Evolutionary conservation across 2,329 filamentous ascomycete genomes (phyloP).

Genomic region (Fusarium fujikuroi): DNA sequence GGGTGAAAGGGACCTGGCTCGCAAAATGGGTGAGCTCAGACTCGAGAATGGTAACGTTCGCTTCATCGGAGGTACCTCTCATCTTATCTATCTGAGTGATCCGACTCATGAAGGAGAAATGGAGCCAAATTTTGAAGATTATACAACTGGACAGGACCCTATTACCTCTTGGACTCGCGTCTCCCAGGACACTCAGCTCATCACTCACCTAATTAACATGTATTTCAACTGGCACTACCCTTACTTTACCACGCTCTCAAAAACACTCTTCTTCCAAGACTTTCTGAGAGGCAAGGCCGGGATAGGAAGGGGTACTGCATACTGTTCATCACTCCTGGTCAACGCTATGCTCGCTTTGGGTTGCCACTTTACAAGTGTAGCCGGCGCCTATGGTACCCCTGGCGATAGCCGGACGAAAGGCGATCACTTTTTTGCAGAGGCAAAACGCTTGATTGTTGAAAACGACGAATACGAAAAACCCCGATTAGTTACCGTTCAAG

Average conservation of each 20-base stretch:
- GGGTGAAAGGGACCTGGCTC: constrained; percentile 83
- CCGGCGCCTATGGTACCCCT: constrained; percentile 75
- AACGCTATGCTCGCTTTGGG: constrained; percentile 94
- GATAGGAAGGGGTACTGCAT: constrained; percentile 68
- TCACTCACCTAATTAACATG: constrained; percentile 92
- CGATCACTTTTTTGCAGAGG: constrained; percentile 95
- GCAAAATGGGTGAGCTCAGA: constrained; percentile 92
- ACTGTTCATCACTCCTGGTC: constrained; percentile 90
- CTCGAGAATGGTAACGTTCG: constrained; percentile 88
- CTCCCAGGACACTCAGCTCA: constrained; percentile 79
- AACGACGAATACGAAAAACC: constrained; percentile 95
- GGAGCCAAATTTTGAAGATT: constrained; percentile 58
- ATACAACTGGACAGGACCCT: constrained; percentile 70
- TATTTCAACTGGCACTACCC: constrained; percentile 99
- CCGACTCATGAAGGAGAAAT: constrained; percentile 52
- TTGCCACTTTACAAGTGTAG: constrained; percentile 87
- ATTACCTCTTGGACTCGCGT: constrained; percentile 89
- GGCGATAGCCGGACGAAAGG: constrained; percentile 87
- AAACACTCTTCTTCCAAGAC: constrained; percentile 85
- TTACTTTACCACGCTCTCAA: constrained; percentile 92
- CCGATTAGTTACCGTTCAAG: constrained; percentile 89
- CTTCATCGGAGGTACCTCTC: constrained; percentile 94
- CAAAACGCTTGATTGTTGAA: constrained; percentile 87
- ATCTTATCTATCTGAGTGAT: constrained; percentile 82
- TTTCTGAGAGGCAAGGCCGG: constrained; percentile 77